Percentiles rank a stretch among this genome's conserved stretches.
Conservation (phyloP, 1,139 yeast genomes). For the Petasospora fabianii region DNA sequence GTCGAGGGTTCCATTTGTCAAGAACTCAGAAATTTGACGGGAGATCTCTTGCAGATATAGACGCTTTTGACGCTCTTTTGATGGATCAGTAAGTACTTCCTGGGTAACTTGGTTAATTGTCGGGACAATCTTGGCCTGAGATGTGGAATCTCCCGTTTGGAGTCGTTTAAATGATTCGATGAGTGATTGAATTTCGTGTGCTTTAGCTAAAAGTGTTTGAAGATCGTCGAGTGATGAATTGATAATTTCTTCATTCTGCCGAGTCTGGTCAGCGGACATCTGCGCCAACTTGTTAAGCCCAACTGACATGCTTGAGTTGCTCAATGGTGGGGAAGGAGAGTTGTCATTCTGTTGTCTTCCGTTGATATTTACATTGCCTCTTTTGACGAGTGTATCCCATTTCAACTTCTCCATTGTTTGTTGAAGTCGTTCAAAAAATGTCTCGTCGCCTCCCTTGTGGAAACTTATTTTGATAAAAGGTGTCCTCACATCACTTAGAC, state of each 20-base stretch:
- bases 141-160: constrained; percentile 9
- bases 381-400: constrained; percentile 37
- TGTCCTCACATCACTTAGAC: constrained; percentile 32
- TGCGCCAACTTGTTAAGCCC: constrained; percentile 76
- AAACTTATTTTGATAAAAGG: constrained; percentile 53
- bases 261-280: constrained; percentile 52
- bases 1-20: constrained; percentile 41
- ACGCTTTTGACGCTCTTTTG: constrained; percentile 28
- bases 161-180: constrained; percentile 43
- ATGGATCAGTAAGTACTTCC: constrained; percentile 34
- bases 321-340: not conserved
- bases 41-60: constrained; percentile 38
- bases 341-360: constrained; percentile 3
- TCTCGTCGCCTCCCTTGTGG: constrained; percentile 53
- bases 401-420: constrained; percentile 41
- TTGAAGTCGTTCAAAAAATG: constrained; percentile 42
- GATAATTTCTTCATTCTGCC: constrained; percentile 59
- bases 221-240: constrained; percentile 73
- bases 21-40: constrained; percentile 56
- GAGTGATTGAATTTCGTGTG: constrained; percentile 65
- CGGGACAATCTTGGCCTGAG: constrained; percentile 11
- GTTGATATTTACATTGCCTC: constrained; percentile 23
- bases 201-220: constrained; percentile 72
- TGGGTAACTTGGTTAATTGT: constrained; percentile 33
- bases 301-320: too few species aligned